phyloP scores from a whole-genome alignment of 2,329 filamentous ascomycete species.

The Ambrosiella beaveri region DNA sequence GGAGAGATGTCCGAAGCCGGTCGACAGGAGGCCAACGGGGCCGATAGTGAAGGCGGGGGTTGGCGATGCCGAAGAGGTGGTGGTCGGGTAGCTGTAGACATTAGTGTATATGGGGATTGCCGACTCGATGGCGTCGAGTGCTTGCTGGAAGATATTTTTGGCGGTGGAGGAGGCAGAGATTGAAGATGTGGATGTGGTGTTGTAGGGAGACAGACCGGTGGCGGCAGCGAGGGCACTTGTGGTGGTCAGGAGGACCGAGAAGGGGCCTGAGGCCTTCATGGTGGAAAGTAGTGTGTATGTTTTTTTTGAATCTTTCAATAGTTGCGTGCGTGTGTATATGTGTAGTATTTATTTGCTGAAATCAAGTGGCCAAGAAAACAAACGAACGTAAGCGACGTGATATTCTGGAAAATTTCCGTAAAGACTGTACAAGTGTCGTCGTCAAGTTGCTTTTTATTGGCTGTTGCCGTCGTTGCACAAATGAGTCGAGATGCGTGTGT shows the following conservation, averaged over 20 bases:
- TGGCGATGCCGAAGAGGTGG: not conserved
- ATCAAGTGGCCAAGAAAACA: not conserved
- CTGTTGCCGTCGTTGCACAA: too few relatives aligned
- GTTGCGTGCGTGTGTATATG: not conserved
- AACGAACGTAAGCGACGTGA: not conserved
- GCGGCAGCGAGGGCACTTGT: not conserved
- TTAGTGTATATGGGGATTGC: constrained; percentile 6
- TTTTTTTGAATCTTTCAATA: not conserved
- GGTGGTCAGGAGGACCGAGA: not conserved
- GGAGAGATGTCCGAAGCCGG: not conserved
- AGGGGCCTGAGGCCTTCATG: not conserved
- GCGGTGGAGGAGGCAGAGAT: not conserved
- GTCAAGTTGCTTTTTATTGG: too few relatives aligned
- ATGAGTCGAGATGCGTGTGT: too few relatives aligned
- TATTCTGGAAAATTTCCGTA: not conserved
- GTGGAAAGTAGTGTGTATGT: not conserved
- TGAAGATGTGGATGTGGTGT: not conserved
- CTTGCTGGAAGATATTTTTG: not conserved
- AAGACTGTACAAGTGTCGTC: not conserved
- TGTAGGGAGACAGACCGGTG: not conserved
- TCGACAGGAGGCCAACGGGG: not conserved
- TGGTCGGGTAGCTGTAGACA: not conserved
- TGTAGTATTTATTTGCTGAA: not conserved
- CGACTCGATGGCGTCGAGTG: not conserved
- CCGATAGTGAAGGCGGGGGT: not conserved